These are phyloP conservation scores for Candida ascalaphidarum DNA, from an alignment of 805 yeast genomes.

Conservation along the genomic window DNA sequence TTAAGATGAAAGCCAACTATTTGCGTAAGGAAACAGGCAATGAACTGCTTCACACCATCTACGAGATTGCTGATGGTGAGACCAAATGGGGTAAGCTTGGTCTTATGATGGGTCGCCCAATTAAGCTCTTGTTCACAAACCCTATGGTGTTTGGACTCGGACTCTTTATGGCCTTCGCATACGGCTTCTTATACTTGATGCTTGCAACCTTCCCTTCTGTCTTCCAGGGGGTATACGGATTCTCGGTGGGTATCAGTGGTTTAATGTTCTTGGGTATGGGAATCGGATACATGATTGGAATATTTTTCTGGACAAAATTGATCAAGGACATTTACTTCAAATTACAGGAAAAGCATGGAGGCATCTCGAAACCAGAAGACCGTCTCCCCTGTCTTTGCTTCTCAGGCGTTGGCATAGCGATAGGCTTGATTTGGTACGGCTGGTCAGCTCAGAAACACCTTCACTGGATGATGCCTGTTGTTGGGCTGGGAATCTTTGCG, in stretches of 20 bases:
- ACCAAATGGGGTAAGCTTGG: slow-evolving; percentile 31
- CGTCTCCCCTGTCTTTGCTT: slow-evolving; percentile 44
- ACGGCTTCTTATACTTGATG: slow-evolving; percentile 59
- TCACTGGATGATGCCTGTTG: slow-evolving; percentile 55
- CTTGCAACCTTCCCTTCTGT: slow-evolving; percentile 52
- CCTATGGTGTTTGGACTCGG: slow-evolving; percentile 63
- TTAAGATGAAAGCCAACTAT: slow-evolving; percentile 36
- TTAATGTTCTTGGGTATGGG: slow-evolving; percentile 53
- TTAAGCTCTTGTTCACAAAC: slow-evolving; percentile 42
- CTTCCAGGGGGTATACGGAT: slow-evolving; percentile 40
- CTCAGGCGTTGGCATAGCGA: slow-evolving; percentile 42
- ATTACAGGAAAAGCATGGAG: slow-evolving; percentile 35
- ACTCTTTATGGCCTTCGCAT: slow-evolving; percentile 53
- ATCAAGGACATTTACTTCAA: slow-evolving; percentile 32
- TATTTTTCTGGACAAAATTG: slow-evolving; percentile 36
- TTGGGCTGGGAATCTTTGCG: slow-evolving; percentile 56
- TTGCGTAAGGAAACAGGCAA: slow-evolving; percentile 51
- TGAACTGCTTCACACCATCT: slow-evolving; percentile 46
- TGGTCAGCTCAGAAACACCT: slow-evolving; percentile 55
- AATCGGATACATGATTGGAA: slow-evolving; percentile 45
- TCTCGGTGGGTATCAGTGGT: slow-evolving; percentile 41
- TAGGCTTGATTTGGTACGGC: slow-evolving; percentile 62
- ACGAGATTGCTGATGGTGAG: slow-evolving; percentile 49
- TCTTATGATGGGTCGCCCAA: slow-evolving; percentile 45
- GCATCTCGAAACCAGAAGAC: slow-evolving; percentile 54